Evolutionary conservation across 2,329 filamentous ascomycete species (phyloP).

Genomic region (Ceratocystis smalleyi): DNA sequence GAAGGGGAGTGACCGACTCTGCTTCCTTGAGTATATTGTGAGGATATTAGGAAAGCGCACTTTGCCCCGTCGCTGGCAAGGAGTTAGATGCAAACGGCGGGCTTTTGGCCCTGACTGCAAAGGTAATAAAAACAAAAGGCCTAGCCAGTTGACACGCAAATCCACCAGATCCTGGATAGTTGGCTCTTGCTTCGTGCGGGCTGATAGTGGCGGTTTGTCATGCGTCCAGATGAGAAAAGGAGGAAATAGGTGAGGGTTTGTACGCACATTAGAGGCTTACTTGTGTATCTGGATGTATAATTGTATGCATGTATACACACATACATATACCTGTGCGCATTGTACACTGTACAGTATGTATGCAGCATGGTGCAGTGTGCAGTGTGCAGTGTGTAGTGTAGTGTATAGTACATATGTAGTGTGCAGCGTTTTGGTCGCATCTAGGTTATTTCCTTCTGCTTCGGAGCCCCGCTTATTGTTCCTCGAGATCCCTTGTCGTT

Average conservation of each 20-base stretch:
- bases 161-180: background rate
- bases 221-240: background rate
- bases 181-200: background rate
- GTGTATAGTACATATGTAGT: background rate
- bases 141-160: background rate
- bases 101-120: no score
- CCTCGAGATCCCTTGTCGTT: background rate
- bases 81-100: no score
- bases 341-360: background rate
- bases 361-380: background rate
- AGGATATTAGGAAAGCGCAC: background rate
- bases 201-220: background rate
- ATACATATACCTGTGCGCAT: background rate
- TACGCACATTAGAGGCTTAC: background rate
- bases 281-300: background rate
- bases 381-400: background rate
- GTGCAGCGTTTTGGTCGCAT: background rate
- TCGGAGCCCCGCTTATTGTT: slow-evolving; percentile 3
- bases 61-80: no score
- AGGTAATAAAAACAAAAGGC: no score
- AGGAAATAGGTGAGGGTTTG: background rate
- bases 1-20: background rate
- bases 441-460: slow-evolving; percentile 1
- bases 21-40: background rate
- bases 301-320: background rate